Conservation (phyloP, 495 filamentous ascomycete genomes). For the Pyrenopolyporus hunteri region DNA sequence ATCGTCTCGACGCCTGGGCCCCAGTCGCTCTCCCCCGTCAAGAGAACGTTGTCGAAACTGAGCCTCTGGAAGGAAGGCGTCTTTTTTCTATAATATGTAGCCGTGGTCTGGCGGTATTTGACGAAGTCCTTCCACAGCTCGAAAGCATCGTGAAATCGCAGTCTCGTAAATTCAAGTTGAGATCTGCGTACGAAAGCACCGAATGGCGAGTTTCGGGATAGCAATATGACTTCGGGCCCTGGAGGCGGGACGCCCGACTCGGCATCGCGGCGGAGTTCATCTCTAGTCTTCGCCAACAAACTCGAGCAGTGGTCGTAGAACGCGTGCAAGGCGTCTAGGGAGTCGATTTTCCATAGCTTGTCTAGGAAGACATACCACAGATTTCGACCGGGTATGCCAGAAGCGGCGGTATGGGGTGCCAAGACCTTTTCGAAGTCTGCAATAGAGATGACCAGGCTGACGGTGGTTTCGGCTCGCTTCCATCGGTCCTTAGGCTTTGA, state of each 20-base stretch:
- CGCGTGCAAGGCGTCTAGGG: constrained; percentile 72
- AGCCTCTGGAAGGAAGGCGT: constrained; percentile 66
- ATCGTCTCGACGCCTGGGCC: constrained; percentile 55
- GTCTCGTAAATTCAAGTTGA: constrained; percentile 76
- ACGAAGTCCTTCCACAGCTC: constrained; percentile 82
- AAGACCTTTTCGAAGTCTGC: constrained; percentile 71
- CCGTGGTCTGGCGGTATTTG: constrained; percentile 77
- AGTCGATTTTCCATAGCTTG: constrained; percentile 85
- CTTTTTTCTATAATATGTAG: constrained; percentile 69
- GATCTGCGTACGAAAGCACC: constrained; percentile 82
- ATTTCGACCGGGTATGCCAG: constrained; percentile 75
- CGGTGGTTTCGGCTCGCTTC: constrained; percentile 48
- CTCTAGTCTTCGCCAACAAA: constrained; percentile 66
- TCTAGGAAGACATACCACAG: constrained; percentile 85
- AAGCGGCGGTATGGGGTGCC: constrained; percentile 58
- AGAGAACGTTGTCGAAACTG: constrained; percentile 71
- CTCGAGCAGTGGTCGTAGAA: constrained; percentile 68
- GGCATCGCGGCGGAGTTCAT: constrained; percentile 57
- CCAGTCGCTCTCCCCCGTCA: constrained; percentile 54
- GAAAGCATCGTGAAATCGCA: constrained; percentile 78
- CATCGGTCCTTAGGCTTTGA: constrained; percentile 40
- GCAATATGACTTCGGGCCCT: constrained; percentile 54
- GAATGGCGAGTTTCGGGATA: constrained; percentile 73
- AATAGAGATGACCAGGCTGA: constrained; percentile 64
- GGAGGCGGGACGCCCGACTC: constrained; percentile 42